phyloP scores from a whole-genome alignment of 2,329 filamentous ascomycete genomes.

The Cytospora paraplurivora region DNA sequence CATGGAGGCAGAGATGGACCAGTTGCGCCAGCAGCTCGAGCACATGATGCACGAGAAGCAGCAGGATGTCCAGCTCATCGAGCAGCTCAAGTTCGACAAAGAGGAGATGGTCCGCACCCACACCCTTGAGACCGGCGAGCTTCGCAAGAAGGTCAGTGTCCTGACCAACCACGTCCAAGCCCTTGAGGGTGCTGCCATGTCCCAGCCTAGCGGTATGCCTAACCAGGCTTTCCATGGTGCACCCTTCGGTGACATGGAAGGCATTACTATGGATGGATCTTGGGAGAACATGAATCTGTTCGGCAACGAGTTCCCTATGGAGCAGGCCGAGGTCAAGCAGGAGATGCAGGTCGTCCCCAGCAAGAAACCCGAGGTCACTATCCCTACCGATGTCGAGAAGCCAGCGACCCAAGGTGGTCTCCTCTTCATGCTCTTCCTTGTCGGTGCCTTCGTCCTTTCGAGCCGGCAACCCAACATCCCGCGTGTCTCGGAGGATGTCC shows the following conservation, averaged over 20 bases:
- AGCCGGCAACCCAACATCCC: slow-evolving; percentile 78
- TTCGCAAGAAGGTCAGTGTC: slow-evolving; percentile 89
- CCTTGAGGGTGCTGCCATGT: slow-evolving; percentile 64
- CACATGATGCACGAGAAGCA: slow-evolving; percentile 74
- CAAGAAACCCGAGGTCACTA: slow-evolving; percentile 55
- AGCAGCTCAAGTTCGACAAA: slow-evolving; percentile 80
- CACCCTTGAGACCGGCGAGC: slow-evolving; percentile 85
- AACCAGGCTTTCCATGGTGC: slow-evolving; percentile 49
- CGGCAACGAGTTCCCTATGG: slow-evolving; percentile 69
- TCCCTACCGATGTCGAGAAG: slow-evolving; percentile 58
- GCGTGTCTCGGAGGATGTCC: slow-evolving; percentile 77
- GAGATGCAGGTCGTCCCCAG: slow-evolving; percentile 56
- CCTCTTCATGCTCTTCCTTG: slow-evolving; percentile 92
- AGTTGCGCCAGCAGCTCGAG: slow-evolving; percentile 69
- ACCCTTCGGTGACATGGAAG: slow-evolving; percentile 78
- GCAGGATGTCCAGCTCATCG: slow-evolving; percentile 73
- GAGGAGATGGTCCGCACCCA: slow-evolving; percentile 86
- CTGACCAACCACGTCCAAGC: slow-evolving; percentile 73
- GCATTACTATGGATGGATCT: slow-evolving; percentile 75
- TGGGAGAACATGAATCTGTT: slow-evolving; percentile 80
- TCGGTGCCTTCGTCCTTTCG: slow-evolving; percentile 93
- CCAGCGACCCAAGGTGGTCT: slow-evolving; percentile 76
- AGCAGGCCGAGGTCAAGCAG: slow-evolving; percentile 60
- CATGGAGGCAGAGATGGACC: slow-evolving; percentile 75
- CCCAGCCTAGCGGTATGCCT: slow-evolving; percentile 30